phyloP scores from a whole-genome alignment of 2,329 filamentous ascomycete genomes.

The Exutisphaerella laricina region DNA sequence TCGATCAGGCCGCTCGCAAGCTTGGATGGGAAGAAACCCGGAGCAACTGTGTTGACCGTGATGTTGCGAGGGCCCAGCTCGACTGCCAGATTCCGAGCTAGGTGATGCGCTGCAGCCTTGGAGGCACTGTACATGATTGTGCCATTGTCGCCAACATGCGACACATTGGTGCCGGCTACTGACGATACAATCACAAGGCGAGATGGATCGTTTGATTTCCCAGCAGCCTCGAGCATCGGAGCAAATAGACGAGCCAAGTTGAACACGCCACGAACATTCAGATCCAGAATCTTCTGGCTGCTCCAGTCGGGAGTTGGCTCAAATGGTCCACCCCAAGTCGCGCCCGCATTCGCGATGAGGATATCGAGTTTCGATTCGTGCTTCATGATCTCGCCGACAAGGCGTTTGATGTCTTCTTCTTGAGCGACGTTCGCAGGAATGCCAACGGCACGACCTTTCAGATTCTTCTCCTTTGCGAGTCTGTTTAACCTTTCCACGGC shows the following conservation, averaged over 20 bases:
- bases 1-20: constrained; percentile 69
- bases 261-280: constrained; percentile 88
- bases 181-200: constrained; percentile 79
- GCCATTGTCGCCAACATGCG: constrained; percentile 62
- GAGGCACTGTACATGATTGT: constrained; percentile 78
- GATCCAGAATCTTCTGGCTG: constrained; percentile 82
- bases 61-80: constrained; percentile 75
- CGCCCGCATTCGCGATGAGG: constrained; percentile 83
- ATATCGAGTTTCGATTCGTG: constrained; percentile 79
- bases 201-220: constrained; percentile 58
- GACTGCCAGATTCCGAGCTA: constrained; percentile 74
- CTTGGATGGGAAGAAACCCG: constrained; percentile 62
- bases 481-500: constrained; percentile 74
- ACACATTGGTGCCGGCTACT: constrained; percentile 69
- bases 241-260: constrained; percentile 49
- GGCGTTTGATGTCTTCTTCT: constrained; percentile 62
- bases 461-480: constrained; percentile 56
- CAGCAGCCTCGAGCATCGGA: constrained; percentile 63
- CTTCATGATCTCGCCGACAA: constrained; percentile 63
- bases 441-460: constrained; percentile 63
- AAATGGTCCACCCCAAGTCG: constrained; percentile 79
- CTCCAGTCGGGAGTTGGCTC: constrained; percentile 73
- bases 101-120: constrained; percentile 80
- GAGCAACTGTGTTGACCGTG: constrained; percentile 65
- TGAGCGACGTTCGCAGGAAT: constrained; percentile 74